These are phyloP conservation scores for Colletotrichum musicola DNA, from an alignment of 2,329 filamentous ascomycete genomes.

Conservation along the genomic window DNA sequence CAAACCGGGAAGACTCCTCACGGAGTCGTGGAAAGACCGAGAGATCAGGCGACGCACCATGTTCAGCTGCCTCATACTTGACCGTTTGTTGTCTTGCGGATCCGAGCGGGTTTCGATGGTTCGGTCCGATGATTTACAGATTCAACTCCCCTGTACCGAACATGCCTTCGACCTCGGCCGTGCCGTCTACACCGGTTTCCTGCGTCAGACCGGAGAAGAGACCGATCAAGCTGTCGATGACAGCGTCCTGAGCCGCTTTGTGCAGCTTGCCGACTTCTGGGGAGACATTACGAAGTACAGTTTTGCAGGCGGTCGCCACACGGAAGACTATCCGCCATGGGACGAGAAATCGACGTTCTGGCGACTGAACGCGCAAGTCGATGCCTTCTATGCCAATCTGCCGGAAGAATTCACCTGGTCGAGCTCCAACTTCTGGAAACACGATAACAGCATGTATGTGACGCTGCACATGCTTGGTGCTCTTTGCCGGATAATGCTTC, in stretches of 20 bases:
- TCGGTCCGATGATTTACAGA: constrained; percentile 68
- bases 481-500: constrained; percentile 75
- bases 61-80: constrained; percentile 81
- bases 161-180: constrained; percentile 72
- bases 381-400: constrained; percentile 60
- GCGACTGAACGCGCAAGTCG: constrained; percentile 63
- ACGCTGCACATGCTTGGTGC: constrained; percentile 76
- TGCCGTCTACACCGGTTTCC: constrained; percentile 66
- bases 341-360: constrained; percentile 66
- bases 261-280: constrained; percentile 71
- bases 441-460: constrained; percentile 75
- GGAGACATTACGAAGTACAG: constrained; percentile 70
- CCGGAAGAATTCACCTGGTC: constrained; percentile 59
- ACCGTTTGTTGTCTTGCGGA: constrained; percentile 76
- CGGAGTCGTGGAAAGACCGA: constrained; percentile 50
- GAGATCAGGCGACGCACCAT: constrained; percentile 78
- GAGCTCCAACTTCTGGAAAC: constrained; percentile 72
- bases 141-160: constrained; percentile 77
- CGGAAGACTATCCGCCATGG: constrained; percentile 69
- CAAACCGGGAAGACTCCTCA: constrained; percentile 21
- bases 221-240: constrained; percentile 51
- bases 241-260: constrained; percentile 65
- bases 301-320: constrained; percentile 64
- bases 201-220: constrained; percentile 46
- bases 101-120: constrained; percentile 72